A percentile compares a stretch with the other conserved stretches of the same genome.
phyloP scores from a whole-genome alignment of 1,284 basidiomycete species.

The Mycena citricolor region DNA sequence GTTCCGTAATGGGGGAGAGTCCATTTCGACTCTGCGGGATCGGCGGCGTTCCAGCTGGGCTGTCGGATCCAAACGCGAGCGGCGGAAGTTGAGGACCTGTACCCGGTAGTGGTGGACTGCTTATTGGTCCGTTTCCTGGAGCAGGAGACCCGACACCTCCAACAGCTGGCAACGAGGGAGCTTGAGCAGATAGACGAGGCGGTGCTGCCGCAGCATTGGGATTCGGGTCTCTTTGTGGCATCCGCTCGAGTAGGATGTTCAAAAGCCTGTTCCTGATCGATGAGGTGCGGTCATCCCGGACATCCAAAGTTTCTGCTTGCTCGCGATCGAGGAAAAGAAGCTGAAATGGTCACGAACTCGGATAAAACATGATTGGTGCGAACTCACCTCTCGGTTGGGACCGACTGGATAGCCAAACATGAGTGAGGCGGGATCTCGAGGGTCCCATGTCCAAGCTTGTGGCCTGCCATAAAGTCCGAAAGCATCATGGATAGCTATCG shows the following conservation, averaged over 20 bases:
- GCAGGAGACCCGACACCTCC: no score
- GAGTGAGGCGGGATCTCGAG: conserved; percentile 69
- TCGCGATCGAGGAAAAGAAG: conserved; percentile 90
- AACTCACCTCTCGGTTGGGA: conserved; percentile 66
- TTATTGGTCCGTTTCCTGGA: background rate
- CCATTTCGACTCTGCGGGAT: conserved; percentile 25
- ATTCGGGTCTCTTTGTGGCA: conserved; percentile 38
- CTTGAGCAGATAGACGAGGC: no score
- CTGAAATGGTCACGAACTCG: conserved; percentile 43
- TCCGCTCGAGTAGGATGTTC: conserved; percentile 64
- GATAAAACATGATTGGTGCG: conserved; percentile 12
- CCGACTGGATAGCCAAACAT: conserved; percentile 86
- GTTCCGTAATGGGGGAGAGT: conserved; percentile 51
- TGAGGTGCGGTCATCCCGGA: conserved; percentile 76
- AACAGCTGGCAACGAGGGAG: no score
- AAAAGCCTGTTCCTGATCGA: conserved; percentile 63
- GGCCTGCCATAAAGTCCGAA: conserved; percentile 88
- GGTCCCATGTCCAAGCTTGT: conserved; percentile 83
- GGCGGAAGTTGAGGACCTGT: conserved; percentile 47
- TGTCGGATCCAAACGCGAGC: conserved; percentile 39
- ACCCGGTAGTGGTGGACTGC: background rate
- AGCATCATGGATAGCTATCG: conserved; percentile 84
- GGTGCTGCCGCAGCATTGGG: conserved; percentile 28
- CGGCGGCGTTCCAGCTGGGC: no score
- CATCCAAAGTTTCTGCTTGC: conserved; percentile 76